Conservation (phyloP, 1,139 yeast species). For the Debaryomyces udenii region DNA sequence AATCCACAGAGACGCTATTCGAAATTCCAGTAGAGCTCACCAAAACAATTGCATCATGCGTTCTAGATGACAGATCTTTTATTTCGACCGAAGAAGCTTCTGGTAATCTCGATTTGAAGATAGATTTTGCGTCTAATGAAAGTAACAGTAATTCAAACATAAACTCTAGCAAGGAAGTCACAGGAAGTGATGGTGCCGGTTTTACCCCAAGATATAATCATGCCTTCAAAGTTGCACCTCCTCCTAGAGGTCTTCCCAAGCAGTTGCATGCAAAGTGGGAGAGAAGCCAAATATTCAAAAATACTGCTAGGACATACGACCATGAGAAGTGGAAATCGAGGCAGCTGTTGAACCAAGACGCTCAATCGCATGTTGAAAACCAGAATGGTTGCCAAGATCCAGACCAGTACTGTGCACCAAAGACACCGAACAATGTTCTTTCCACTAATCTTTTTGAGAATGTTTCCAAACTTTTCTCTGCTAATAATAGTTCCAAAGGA, state of each 20-base stretch:
- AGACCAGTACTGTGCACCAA: background rate
- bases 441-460: constrained; percentile 10
- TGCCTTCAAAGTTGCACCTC: constrained; percentile 16
- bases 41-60: constrained; percentile 12
- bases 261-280: constrained; percentile 24
- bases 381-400: background rate
- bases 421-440: background rate
- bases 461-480: constrained; percentile 8
- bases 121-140: constrained; percentile 2
- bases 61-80: constrained; percentile 11
- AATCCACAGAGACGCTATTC: constrained; percentile 1
- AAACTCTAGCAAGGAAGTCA: background rate
- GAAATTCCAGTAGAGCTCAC: constrained; percentile 10
- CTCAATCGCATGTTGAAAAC: background rate
- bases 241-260: constrained; percentile 19
- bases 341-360: constrained; percentile 11
- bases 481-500: constrained; percentile 5
- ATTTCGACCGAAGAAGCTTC: constrained; percentile 9
- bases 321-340: constrained; percentile 14
- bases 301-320: constrained; percentile 17
- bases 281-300: constrained; percentile 25
- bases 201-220: constrained; percentile 16
- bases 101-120: constrained; percentile 10
- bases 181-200: background rate
- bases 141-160: background rate